Base-by-base conservation (phyloP, 2,329 filamentous ascomycete species). In the Xylariaceae sp. region DNA sequence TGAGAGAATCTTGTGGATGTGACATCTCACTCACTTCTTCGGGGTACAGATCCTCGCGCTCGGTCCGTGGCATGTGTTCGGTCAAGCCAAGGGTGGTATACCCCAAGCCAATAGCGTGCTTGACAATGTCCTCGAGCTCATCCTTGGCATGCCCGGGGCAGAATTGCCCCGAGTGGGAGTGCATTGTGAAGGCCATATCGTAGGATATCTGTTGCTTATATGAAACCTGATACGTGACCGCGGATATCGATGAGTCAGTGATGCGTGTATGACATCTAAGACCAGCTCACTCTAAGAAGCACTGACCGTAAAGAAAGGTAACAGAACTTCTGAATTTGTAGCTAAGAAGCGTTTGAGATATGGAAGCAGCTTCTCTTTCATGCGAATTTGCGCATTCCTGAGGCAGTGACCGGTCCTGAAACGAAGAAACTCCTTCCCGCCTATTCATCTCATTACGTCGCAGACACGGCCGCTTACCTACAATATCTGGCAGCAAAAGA, bases 121-220 rank as follows among this genome's bases (percentile, higher is more conserved):
- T 76, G 52, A 97, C 70, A 34, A 97, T 78, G 50, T 88, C 81
- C 62, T 97, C 90, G 8, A 98, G 76, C 14, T 79, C 74, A 60
- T 94, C 80, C 59, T 83, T 80, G 35, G 92, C 92, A 68, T 98
- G 92, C 52, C 83, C 79, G 8, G 82, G 82, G 68, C 92, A 98
- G 70, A 98, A 98, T 62, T 98, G 87, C 48, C 92, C 92, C 26
- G 92, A 97, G 67, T 98, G 92, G 58, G 88, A 94, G 65, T 98
- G 92, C 71, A 97, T 94, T 4, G 92, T 94, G 68, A 94, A 95
- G 2, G 90, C 89, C 92, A 97, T 97, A 36, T 14, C 43, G 19
- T 16, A 28, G n/a, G n/a, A n/a, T n/a, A n/a, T n/a, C n/a, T n/a
- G n/a, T n/a, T 14, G 18, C 12, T 3, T 4, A 9, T 31, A 29